Evolutionary conservation across 1,284 basidiomycete genomes (phyloP).

Genomic region (Fomitopsis palustris): DNA sequence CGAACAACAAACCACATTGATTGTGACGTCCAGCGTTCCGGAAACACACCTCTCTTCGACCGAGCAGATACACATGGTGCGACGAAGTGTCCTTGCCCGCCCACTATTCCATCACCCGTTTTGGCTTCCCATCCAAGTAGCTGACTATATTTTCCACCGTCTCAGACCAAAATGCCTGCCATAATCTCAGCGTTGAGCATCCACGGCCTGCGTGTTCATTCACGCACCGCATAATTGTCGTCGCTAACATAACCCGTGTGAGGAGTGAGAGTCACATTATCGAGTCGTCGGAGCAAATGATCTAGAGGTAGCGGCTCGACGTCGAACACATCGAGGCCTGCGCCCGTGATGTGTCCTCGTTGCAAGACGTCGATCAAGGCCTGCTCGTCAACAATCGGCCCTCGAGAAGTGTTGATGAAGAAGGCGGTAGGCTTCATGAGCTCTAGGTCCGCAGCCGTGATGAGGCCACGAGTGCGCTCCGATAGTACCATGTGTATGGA

Average conservation of each 20-base stretch:
- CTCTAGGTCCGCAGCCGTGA: constrained; percentile 44
- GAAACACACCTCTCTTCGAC: too few species aligned
- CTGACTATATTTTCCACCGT: constrained; percentile 51
- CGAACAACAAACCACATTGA: too few species aligned
- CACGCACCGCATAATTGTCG: constrained; percentile 42
- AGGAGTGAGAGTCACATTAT: constrained; percentile 55
- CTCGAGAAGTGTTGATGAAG: constrained; percentile 63
- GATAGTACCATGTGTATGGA: constrained; percentile 60
- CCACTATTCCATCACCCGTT: constrained; percentile 17
- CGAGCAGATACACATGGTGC: too few species aligned
- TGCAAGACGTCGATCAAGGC: constrained; percentile 49
- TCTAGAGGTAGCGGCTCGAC: constrained; percentile 57
- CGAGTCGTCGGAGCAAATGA: constrained; percentile 46
- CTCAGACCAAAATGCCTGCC: constrained; percentile 31
- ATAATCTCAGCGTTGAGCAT: not conserved
- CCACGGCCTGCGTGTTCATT: not conserved
- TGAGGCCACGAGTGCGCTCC: constrained; percentile 43
- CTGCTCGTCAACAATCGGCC: constrained; percentile 54
- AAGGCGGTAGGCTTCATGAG: constrained; percentile 53
- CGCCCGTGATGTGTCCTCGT: constrained; percentile 48
- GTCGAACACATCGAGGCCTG: constrained; percentile 58
- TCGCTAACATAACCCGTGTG: constrained; percentile 60
- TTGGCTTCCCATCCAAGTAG: constrained; percentile 41
- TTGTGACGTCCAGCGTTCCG: too few species aligned
- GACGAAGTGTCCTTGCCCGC: too few species aligned